These are phyloP conservation scores for Aspergillus pseudoterreus DNA, from an alignment of 2,329 filamentous ascomycete species.

Conservation along the genomic window DNA sequence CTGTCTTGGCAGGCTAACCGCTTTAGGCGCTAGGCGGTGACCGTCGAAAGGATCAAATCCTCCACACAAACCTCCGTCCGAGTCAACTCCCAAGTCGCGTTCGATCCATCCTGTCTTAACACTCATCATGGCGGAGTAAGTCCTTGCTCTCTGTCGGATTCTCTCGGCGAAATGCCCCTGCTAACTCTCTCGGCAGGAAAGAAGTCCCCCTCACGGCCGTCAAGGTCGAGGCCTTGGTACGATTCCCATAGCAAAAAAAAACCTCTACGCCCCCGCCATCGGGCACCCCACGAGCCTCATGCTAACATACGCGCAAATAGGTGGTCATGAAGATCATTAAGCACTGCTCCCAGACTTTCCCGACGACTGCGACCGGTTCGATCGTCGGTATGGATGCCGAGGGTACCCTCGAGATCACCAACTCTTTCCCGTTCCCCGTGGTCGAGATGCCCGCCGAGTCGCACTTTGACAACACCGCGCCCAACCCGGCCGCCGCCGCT, in stretches of 20 bases:
- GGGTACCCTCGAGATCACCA: conserved; percentile 81
- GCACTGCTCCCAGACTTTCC: conserved; percentile 84
- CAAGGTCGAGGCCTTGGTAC: conserved; percentile 90
- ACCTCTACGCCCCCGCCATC: conserved; percentile 23
- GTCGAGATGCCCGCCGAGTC: conserved; percentile 68
- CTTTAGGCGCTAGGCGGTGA: conserved; percentile 20
- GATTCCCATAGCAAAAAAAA: conserved; percentile 34
- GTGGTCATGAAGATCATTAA: conserved; percentile 98
- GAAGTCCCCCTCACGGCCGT: conserved; percentile 77
- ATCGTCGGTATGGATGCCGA: conserved; percentile 90
- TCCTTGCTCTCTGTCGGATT: background rate
- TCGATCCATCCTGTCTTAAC: conserved; percentile 16
- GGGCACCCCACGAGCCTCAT: conserved; percentile 10
- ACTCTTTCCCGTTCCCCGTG: conserved; percentile 89
- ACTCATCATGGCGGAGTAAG: conserved; percentile 33
- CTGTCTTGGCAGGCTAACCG: conserved; percentile 26
- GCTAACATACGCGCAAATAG: conserved; percentile 45
- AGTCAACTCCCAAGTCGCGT: conserved; percentile 16
- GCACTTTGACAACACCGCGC: conserved; percentile 66
- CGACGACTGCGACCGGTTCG: conserved; percentile 82
- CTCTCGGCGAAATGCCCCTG: background rate
- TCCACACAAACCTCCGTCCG: conserved; percentile 30
- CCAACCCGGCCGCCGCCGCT: conserved; percentile 76
- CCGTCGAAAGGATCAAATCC: conserved; percentile 22
- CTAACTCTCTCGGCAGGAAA: conserved; percentile 46